Percentiles rank a stretch among this genome's conserved stretches.
Conservation (phyloP, 2,329 filamentous ascomycete genomes). For the Coniosporium tulheliwenetii region DNA sequence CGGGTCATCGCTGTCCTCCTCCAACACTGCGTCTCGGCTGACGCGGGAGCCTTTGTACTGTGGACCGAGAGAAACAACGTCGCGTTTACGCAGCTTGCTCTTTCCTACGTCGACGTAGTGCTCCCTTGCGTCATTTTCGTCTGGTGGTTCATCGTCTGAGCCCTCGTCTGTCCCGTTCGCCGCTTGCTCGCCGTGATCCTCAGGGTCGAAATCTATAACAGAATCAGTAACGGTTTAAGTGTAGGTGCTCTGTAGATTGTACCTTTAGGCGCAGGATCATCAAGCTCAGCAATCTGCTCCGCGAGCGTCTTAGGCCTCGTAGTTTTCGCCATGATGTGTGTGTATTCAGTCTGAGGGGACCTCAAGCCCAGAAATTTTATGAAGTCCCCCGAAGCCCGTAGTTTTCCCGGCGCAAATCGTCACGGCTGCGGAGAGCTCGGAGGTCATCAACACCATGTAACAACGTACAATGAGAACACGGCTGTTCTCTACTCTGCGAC, state of each 20-base stretch:
- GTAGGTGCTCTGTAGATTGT: background rate
- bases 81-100: conserved; percentile 66
- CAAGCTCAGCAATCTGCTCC: conserved; percentile 45
- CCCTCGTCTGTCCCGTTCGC: conserved; percentile 39
- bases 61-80: conserved; percentile 53
- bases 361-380: background rate
- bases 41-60: conserved; percentile 68
- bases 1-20: conserved; percentile 37
- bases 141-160: conserved; percentile 30
- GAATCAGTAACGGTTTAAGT: background rate
- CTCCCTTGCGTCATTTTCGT: conserved; percentile 52
- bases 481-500: conserved; percentile 39
- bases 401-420: background rate
- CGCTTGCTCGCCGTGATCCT: conserved; percentile 44
- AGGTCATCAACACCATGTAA: conserved; percentile 4
- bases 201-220: conserved; percentile 61
- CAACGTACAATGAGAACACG: conserved; percentile 21
- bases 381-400: conserved; percentile 20
- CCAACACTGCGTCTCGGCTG: conserved; percentile 50
- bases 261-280: conserved; percentile 33
- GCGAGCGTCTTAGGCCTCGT: conserved; percentile 37
- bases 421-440: no score
- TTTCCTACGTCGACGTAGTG: conserved; percentile 76
- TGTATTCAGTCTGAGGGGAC: background rate
- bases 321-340: conserved; percentile 26